Evolutionary conservation across 1,139 yeast genomes (phyloP).

Genomic region (Saccharomyces hybrid): DNA sequence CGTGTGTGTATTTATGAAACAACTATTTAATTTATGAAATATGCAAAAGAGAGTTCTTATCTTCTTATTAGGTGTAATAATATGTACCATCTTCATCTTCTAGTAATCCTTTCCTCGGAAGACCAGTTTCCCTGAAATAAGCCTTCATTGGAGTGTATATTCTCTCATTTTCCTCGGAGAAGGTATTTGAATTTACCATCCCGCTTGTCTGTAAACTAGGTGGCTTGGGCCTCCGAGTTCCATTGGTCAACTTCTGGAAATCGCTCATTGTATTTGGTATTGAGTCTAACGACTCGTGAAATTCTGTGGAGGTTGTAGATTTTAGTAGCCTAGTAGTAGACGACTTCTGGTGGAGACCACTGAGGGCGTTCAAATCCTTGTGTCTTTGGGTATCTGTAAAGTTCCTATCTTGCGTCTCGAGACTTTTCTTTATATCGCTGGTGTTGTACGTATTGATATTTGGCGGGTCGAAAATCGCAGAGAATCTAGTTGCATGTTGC

Average conservation of each 20-base stretch:
- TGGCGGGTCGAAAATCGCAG: neutral
- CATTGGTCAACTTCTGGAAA: neutral
- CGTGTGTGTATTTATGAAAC: no score
- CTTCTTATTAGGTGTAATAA: constrained; percentile 1
- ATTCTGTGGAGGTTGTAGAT: neutral
- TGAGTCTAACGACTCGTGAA: neutral
- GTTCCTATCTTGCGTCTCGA: no score
- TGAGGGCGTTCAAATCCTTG: no score
- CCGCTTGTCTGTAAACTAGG: neutral
- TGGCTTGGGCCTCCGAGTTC: neutral
- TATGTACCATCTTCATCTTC: constrained; percentile 15
- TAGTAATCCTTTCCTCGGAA: constrained; percentile 12
- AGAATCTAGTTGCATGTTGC: neutral
- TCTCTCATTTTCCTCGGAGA: neutral
- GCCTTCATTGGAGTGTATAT: constrained; percentile 18
- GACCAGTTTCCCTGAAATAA: constrained; percentile 8
- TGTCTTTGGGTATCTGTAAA: no score
- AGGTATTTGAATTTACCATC: neutral
- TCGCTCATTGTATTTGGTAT: neutral
- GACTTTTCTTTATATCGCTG: neutral
- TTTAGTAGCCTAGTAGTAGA: neutral
- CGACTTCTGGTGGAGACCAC: neutral
- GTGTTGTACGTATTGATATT: neutral
- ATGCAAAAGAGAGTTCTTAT: neutral
- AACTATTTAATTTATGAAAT: neutral